Conservation (phyloP, 768 basidiomycete species). For the Tubosaeta sp. region DNA sequence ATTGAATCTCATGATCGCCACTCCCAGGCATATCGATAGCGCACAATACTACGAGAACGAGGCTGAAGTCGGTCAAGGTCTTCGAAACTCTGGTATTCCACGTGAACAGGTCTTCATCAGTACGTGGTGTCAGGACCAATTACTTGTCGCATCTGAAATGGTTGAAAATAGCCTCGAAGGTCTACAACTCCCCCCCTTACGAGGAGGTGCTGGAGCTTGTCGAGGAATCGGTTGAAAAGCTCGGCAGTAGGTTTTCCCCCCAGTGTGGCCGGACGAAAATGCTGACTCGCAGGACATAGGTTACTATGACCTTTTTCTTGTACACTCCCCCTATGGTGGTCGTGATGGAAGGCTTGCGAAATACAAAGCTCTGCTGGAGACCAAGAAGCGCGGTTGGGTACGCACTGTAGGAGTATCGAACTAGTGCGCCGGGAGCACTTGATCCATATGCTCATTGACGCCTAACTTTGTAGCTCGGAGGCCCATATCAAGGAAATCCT, state of each 20-base stretch:
- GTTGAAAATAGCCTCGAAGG: constrained; percentile 22
- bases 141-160: background rate
- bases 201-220: constrained; percentile 13
- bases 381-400: constrained; percentile 34
- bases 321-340: constrained; percentile 42
- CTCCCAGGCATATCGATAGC: constrained; percentile 22
- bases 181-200: constrained; percentile 5
- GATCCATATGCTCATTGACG: background rate
- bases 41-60: constrained; percentile 28
- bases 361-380: constrained; percentile 37
- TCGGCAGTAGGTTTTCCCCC: constrained; percentile 15
- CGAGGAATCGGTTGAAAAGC: constrained; percentile 21
- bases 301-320: constrained; percentile 46
- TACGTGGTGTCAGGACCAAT: constrained; percentile 4
- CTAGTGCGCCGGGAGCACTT: constrained; percentile 31
- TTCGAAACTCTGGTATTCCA: constrained; percentile 18
- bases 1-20: background rate
- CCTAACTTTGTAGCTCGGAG: constrained; percentile 14
- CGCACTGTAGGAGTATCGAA: constrained; percentile 45
- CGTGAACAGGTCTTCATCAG: constrained; percentile 31
- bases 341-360: constrained; percentile 35
- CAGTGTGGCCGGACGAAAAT: background rate
- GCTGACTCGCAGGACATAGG: constrained; percentile 19
- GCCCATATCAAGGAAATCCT: constrained; percentile 25
- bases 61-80: constrained; percentile 22